Percentiles rank a stretch among this genome's conserved stretches.
Evolutionary conservation across 495 filamentous ascomycete genomes (phyloP).

Genomic region (Aspergillus funiculosus): DNA sequence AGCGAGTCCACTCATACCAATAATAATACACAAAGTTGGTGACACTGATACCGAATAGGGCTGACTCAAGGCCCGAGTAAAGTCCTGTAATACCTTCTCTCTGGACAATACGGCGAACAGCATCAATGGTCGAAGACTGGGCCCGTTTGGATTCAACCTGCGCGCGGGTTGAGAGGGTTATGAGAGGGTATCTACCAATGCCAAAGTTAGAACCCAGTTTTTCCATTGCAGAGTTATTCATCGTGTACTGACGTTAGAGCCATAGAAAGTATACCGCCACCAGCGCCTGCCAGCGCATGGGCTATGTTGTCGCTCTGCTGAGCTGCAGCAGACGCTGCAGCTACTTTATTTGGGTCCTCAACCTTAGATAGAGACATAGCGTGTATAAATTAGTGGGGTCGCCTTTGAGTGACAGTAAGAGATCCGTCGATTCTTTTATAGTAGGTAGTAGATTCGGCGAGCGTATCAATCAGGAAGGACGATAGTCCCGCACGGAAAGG

Average conservation of each 20-base stretch:
- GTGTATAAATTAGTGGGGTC: not conserved
- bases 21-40: constrained; percentile 99
- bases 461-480: no score
- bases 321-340: constrained; percentile 41
- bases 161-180: constrained; percentile 94
- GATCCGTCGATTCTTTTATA: not conserved
- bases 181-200: constrained; percentile 73
- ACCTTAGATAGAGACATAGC: constrained; percentile 39
- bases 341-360: constrained; percentile 32
- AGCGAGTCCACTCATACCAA: constrained; percentile 97
- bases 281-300: constrained; percentile 80
- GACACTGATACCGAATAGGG: constrained; percentile 93
- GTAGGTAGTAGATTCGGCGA: no score
- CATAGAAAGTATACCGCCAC: constrained; percentile 93
- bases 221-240: not conserved
- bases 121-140: constrained; percentile 71
- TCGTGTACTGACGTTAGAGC: constrained; percentile 65
- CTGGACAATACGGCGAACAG: constrained; percentile 79
- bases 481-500: not conserved
- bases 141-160: constrained; percentile 96
- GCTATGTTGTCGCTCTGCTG: constrained; percentile 88
- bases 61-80: constrained; percentile 82
- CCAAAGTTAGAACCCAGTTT: constrained; percentile 19
- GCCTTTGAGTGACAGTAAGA: not conserved
- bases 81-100: constrained; percentile 84